phyloP scores from a whole-genome alignment of 352 stramenopile genomes.

The Phytophthora rubi region DNA sequence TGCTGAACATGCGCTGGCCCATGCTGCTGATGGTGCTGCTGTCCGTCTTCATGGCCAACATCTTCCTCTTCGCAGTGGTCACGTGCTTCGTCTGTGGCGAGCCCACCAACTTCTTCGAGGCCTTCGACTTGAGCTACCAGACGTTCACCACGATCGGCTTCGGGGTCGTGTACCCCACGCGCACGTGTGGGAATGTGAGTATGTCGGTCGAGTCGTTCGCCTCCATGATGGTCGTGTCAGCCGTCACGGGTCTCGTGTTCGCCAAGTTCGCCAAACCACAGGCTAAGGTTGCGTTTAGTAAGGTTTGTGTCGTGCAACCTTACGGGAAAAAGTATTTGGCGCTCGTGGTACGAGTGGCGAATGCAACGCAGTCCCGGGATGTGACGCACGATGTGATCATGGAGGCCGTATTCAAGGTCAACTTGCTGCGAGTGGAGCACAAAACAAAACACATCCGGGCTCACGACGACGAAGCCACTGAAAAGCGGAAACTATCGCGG shows the following conservation, averaged over 20 bases:
- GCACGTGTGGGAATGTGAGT: conserved; percentile 70
- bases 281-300: conserved; percentile 83
- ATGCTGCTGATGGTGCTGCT: conserved; percentile 73
- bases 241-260: conserved; percentile 84
- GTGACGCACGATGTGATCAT: conserved; percentile 87
- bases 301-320: conserved; percentile 76
- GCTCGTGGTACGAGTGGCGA: conserved; percentile 81
- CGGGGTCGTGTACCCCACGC: conserved; percentile 71
- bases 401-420: conserved; percentile 81
- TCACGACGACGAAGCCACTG: conserved; percentile 33
- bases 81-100: conserved; percentile 61
- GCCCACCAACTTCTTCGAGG: conserved; percentile 57
- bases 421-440: conserved; percentile 78
- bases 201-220: conserved; percentile 82
- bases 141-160: conserved; percentile 89
- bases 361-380: conserved; percentile 80
- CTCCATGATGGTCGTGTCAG: conserved; percentile 83
- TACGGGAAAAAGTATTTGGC: conserved; percentile 78
- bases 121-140: conserved; percentile 83
- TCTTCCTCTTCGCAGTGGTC: conserved; percentile 65
- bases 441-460: conserved; percentile 45
- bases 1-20: conserved; percentile 85
- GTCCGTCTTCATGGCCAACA: conserved; percentile 63
- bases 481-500: conserved; percentile 22
- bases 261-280: conserved; percentile 85